Evolutionary conservation across 2,329 filamentous ascomycete genomes (phyloP), one percentile per base, ranked within the genome.

Genomic region (Lachnellula arida): DNA sequence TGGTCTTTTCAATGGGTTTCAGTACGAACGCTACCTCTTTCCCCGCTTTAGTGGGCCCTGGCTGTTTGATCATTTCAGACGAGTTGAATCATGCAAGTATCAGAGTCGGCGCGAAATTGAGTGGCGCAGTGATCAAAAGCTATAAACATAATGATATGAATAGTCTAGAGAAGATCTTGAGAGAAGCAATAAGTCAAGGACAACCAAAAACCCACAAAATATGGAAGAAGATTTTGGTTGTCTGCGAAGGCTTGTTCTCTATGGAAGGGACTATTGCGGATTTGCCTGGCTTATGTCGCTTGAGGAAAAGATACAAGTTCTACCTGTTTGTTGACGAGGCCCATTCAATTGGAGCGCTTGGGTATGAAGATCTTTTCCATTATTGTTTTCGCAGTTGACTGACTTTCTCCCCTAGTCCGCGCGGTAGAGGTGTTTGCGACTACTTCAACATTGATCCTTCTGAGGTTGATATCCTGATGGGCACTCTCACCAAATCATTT

Each of bases 251-350:
- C 63, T 81, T 97, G 23, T 97, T 97, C 78, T 97, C 92, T 0
- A 97, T 97, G 93, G 93, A 97, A 75, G 93, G 93, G 44, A 96
- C 91, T 65, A 94, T 97, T 89, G 92, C 89, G 73, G 94, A 97
- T 71, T 82, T 97, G 17, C 93, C 92, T 2, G 89, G 89, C 58
- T 78, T 97, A 49, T 75, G 97, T 56, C 81, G 80, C 48, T 80
- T 97, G 64, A 96, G 95, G 81, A 86, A 86, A 71, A 91, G 89
- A 74, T 97, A 97, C 84, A 96, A 96, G 77, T 97, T 96, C 75
- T 82, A 90, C 69, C 82, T 97, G 2, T 97, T 94, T 68, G 81
- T 97, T 58, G 93, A 97, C 67, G 93, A 97, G 75, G 93, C 93
- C 19, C 93, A 97, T 77, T 96, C 91, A 9, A 82, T 97, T 56